Percentiles rank a stretch among this genome's conserved stretches.
These are phyloP conservation scores for Pestalotiopsis sp. DNA, from an alignment of 2,329 filamentous ascomycete genomes.

Conservation along the genomic window DNA sequence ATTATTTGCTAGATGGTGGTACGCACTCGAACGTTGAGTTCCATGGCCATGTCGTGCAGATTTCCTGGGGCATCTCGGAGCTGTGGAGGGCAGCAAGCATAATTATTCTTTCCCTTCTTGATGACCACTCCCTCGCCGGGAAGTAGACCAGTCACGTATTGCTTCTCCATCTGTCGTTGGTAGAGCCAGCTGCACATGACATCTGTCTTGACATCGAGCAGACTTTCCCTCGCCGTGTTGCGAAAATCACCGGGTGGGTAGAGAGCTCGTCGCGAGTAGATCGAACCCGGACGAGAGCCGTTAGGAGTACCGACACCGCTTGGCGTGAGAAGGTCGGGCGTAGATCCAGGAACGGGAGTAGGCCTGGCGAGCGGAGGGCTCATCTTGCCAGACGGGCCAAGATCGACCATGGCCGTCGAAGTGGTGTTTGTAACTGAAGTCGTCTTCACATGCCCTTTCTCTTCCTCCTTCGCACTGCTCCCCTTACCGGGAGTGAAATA, in stretches of 20 bases:
- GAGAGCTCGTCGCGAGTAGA: slow-evolving; percentile 26
- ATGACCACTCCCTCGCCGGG: slow-evolving; percentile 40
- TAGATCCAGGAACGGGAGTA: slow-evolving; percentile 16
- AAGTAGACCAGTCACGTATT: slow-evolving; percentile 36
- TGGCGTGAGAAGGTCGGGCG: slow-evolving; percentile 21
- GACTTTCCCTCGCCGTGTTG: slow-evolving; percentile 40
- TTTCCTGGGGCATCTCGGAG: slow-evolving; percentile 34
- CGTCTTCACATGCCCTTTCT: slow-evolving; percentile 18
- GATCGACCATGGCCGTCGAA: slow-evolving; percentile 15
- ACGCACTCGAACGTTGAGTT: slow-evolving; percentile 39
- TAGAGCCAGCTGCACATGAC: slow-evolving; percentile 66
- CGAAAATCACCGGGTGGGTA: slow-evolving; percentile 40
- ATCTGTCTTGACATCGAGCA: slow-evolving; percentile 57
- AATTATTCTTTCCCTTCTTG: slow-evolving; percentile 37
- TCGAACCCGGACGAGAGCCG: slow-evolving; percentile 22
- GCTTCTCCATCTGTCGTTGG: slow-evolving; percentile 57
- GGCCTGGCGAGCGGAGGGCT: slow-evolving; percentile 5
- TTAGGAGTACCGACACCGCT: slow-evolving; percentile 14
- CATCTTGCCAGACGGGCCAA: slow-evolving; percentile 12
- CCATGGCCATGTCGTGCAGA: slow-evolving; percentile 34
- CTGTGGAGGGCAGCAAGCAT: slow-evolving; percentile 39
- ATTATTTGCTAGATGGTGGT: background rate
- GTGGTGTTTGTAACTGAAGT: slow-evolving; percentile 19
- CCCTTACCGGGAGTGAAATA: slow-evolving; percentile 32
- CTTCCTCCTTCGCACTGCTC: slow-evolving; percentile 14